Evolutionary conservation across 495 filamentous ascomycete species (phyloP).

Genomic region (Aspergillus nidulans): DNA sequence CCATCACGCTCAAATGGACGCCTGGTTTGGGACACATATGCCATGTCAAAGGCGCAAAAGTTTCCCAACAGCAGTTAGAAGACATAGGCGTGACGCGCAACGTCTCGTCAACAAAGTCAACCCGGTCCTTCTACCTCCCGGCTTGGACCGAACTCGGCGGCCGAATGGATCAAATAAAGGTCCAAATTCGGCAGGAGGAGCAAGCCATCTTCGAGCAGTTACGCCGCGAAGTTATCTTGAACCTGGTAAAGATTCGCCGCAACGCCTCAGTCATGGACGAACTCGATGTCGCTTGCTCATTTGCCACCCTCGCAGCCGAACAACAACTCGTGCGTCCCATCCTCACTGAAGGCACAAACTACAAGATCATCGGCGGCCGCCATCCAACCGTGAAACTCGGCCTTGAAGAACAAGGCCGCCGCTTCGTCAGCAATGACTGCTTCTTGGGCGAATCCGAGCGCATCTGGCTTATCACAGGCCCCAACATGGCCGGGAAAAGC

Average conservation of each 20-base stretch:
- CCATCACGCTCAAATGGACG: conserved; percentile 76
- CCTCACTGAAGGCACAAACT: conserved; percentile 52
- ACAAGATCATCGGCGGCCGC: conserved; percentile 74
- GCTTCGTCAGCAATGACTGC: conserved; percentile 85
- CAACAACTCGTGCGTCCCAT: conserved; percentile 68
- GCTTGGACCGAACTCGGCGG: conserved; percentile 79
- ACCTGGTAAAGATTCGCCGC: conserved; percentile 75
- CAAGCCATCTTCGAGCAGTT: conserved; percentile 65
- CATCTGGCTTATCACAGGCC: conserved; percentile 88
- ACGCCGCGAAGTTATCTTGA: conserved; percentile 68
- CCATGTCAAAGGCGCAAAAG: conserved; percentile 77
- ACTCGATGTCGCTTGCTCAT: conserved; percentile 82
- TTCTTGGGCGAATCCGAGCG: conserved; percentile 63
- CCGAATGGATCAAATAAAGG: conserved; percentile 64
- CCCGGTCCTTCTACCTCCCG: conserved; percentile 76
- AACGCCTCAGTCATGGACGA: conserved; percentile 89
- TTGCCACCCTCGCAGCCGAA: conserved; percentile 71
- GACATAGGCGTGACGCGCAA: conserved; percentile 49
- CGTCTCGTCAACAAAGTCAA: conserved; percentile 75
- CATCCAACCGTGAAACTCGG: conserved; percentile 87
- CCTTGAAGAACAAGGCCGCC: conserved; percentile 71
- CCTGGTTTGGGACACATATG: conserved; percentile 82
- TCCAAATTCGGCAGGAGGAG: conserved; percentile 77
- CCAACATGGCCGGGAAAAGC: conserved; percentile 98
- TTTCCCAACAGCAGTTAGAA: conserved; percentile 47